A percentile compares a stretch with the other conserved stretches of the same genome.
These are phyloP conservation scores for Elsinoe batatas DNA, from an alignment of 2,329 filamentous ascomycete genomes.

Conservation along the genomic window DNA sequence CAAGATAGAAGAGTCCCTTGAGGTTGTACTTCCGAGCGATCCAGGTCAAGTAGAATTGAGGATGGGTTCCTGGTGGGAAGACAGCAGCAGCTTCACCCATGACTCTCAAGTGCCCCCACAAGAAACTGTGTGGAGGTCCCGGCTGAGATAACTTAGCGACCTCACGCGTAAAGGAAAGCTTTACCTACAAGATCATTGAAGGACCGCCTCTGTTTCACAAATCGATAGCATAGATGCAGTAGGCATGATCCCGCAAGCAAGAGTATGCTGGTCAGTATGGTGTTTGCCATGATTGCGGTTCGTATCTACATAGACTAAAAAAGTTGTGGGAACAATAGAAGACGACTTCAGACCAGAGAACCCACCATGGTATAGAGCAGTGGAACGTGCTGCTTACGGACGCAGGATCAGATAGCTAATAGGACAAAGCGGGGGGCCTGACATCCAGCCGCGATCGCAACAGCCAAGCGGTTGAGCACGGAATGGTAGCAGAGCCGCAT, in stretches of 20 bases:
- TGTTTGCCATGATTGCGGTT: neutral
- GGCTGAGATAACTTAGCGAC: constrained; percentile 11
- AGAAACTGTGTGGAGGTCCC: constrained; percentile 19
- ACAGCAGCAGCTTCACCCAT: constrained; percentile 15
- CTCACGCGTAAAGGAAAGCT: neutral
- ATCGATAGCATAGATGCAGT: neutral
- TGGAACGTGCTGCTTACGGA: neutral
- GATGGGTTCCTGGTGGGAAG: neutral
- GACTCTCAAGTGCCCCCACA: constrained; percentile 17
- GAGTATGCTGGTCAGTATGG: neutral
- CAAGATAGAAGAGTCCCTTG: constrained; percentile 18
- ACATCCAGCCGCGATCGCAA: neutral
- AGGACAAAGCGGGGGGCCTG: neutral
- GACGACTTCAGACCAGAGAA: neutral
- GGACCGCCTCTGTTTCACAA: neutral
- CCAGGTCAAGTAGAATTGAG: neutral
- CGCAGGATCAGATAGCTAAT: neutral
- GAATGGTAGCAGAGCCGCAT: neutral
- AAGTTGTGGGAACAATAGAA: neutral
- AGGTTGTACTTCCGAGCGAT: constrained; percentile 17
- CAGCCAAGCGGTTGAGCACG: no score
- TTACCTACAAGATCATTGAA: neutral
- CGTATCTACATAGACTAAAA: neutral
- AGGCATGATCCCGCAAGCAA: neutral
- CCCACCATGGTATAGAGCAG: no score